Percentiles rank a stretch among this genome's conserved stretches.
These are phyloP conservation scores for Mimosa pudica DNA, from an alignment of 306 rosid species.

Conservation along the genomic window DNA sequence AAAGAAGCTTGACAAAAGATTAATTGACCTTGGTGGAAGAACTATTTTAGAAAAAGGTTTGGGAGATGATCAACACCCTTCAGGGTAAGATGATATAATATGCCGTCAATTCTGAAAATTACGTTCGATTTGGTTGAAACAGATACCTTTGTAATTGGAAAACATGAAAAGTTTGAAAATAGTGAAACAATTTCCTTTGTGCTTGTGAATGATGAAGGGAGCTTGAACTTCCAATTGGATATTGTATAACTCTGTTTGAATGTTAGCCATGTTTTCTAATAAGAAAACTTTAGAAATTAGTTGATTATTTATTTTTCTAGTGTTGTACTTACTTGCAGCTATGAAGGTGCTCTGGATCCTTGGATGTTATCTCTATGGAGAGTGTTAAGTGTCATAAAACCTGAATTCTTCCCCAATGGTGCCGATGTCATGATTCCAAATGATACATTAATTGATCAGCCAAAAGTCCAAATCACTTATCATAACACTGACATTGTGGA, in stretches of 20 bases:
- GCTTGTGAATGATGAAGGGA: neutral
- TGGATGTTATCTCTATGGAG: conserved; percentile 88
- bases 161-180: conserved; percentile 17
- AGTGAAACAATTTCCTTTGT: conserved; percentile 1
- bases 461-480: conserved; percentile 64
- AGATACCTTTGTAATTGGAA: neutral
- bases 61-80: conserved; percentile 96
- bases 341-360: conserved; percentile 93
- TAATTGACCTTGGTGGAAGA: conserved; percentile 77
- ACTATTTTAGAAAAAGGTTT: conserved; percentile 74
- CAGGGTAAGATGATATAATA: conserved; percentile 63
- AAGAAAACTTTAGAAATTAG: neutral
- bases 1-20: conserved; percentile 92
- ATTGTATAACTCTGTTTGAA: neutral
- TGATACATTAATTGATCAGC: conserved; percentile 57
- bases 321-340: conserved; percentile 48
- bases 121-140: conserved; percentile 29
- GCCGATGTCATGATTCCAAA: conserved; percentile 52
- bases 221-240: neutral
- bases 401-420: conserved; percentile 64
- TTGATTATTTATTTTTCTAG: conserved; percentile 20
- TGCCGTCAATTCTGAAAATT: conserved; percentile 4
- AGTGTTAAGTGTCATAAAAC: conserved; percentile 52
- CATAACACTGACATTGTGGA: conserved; percentile 50
- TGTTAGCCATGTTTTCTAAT: neutral